Base-by-base conservation (phyloP, 257 asterid species). In the Plantago major region DNA sequence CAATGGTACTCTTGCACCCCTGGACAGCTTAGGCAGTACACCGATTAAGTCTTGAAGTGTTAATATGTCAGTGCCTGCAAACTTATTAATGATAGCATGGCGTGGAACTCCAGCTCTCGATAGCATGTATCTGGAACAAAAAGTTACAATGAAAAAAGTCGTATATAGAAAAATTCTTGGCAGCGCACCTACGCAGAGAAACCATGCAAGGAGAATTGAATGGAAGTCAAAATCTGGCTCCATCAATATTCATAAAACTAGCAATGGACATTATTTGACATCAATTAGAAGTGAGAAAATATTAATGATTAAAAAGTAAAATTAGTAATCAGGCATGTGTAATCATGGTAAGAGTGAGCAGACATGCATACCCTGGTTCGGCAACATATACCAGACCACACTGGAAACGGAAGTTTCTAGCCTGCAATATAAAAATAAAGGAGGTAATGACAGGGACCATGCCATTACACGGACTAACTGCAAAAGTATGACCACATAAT, bases 351-450 rank as follows among this genome's bases (percentile, higher is more conserved):
- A 53, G 14, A 11, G 58, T 53, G n/a, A 53, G 26, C 10, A 47
- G 71, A 13, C 65, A 33, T 17, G 50, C 74, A 70, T 80, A 93
- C 99, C 99, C 99, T 76, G 82, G 93, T 68, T 93, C 99, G 12
- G 99, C 95, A 65, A 93, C 94, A 67, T 93, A 93, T 54, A 93
- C 99, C 73, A 89, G 94, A 73, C 96, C 99, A 67, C 99, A 93
- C 26, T 79, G 84, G 69, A 93, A 93, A 26, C 97, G 91, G 69
- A 93, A 93, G 78, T 93, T 93, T 78, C 99, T 82, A 53, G 99
- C 97, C 97, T 93, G 96, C 78, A 33, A 33, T 33, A 4, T 71
- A 57, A 54, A 73, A 58, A 58, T 46, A 46, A 47, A n/a, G 13
- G 53, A 75, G 53, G 50, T 63, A 40, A 33, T 33, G 60, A 46